Percentiles rank a stretch among this genome's conserved stretches.
Conservation (phyloP, 169 alveolate genomes). For the Cryptosporidium viatorum region DNA sequence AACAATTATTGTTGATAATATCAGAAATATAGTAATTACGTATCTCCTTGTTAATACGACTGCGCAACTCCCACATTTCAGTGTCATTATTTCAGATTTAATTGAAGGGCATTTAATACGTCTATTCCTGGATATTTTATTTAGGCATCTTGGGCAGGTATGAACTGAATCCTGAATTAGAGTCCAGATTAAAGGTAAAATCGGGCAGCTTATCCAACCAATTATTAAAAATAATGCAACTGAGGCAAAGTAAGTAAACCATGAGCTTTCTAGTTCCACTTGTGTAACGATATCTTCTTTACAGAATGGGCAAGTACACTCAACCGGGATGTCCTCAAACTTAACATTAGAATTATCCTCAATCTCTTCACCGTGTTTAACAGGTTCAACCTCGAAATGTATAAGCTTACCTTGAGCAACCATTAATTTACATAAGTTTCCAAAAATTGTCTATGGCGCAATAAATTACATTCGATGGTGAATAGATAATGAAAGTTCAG, state of each 20-base stretch:
- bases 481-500: background rate
- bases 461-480: background rate
- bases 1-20: constrained; percentile 27
- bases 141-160: constrained; percentile 76
- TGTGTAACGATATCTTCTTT: constrained; percentile 75
- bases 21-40: constrained; percentile 24
- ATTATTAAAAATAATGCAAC: constrained; percentile 38
- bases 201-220: constrained; percentile 73
- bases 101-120: constrained; percentile 73
- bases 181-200: constrained; percentile 75
- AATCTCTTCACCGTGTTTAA: constrained; percentile 46
- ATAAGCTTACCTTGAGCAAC: constrained; percentile 51
- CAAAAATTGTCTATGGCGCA: constrained; percentile 10
- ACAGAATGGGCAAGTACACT: constrained; percentile 76
- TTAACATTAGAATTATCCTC: constrained; percentile 40
- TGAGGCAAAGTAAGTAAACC: constrained; percentile 70
- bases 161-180: constrained; percentile 77
- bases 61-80: constrained; percentile 76
- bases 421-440: constrained; percentile 33
- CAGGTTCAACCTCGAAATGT: constrained; percentile 75
- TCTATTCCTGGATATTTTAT: constrained; percentile 66
- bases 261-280: constrained; percentile 69
- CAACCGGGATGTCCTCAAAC: constrained; percentile 74
- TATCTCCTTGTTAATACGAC: constrained; percentile 75
- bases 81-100: constrained; percentile 74